Evolutionary conservation across 2,329 filamentous ascomycete genomes (phyloP).

Genomic region (Hirsutella rhossiliensis): DNA sequence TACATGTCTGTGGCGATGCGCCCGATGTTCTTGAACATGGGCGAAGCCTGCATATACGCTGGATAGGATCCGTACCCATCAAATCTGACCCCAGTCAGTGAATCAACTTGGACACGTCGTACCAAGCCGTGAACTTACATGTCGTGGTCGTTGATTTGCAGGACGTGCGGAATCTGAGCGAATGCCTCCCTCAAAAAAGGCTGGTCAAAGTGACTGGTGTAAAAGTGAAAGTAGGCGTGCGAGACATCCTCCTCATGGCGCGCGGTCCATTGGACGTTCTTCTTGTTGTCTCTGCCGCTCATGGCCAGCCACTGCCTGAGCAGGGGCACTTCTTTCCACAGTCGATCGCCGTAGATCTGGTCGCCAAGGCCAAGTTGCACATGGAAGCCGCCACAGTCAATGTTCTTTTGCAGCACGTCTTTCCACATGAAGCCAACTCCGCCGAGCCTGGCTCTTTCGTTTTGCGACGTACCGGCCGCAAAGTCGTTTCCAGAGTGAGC

Average conservation of each 20-base stretch:
- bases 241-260: constrained; percentile 90
- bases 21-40: constrained; percentile 97
- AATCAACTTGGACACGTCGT: not conserved
- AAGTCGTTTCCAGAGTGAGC: constrained; percentile 97
- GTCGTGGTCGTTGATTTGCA: constrained; percentile 93
- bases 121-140: constrained; percentile 54
- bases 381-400: constrained; percentile 92
- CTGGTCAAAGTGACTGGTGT: constrained; percentile 96
- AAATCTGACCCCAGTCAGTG: constrained; percentile 44
- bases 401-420: constrained; percentile 92
- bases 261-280: constrained; percentile 83
- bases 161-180: constrained; percentile 88
- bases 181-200: constrained; percentile 89
- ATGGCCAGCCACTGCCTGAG: constrained; percentile 92
- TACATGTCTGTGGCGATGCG: constrained; percentile 96
- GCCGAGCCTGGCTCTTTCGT: constrained; percentile 74
- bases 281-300: constrained; percentile 85
- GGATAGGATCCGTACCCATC: constrained; percentile 96
- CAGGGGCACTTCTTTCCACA: constrained; percentile 93
- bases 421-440: constrained; percentile 98
- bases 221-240: constrained; percentile 98
- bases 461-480: constrained; percentile 72
- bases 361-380: constrained; percentile 84
- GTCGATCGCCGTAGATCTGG: constrained; percentile 86
- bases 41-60: constrained; percentile 94